phyloP scores from a whole-genome alignment of 805 yeast genomes.

The Yamadazyma takamatsuzukensis region DNA sequence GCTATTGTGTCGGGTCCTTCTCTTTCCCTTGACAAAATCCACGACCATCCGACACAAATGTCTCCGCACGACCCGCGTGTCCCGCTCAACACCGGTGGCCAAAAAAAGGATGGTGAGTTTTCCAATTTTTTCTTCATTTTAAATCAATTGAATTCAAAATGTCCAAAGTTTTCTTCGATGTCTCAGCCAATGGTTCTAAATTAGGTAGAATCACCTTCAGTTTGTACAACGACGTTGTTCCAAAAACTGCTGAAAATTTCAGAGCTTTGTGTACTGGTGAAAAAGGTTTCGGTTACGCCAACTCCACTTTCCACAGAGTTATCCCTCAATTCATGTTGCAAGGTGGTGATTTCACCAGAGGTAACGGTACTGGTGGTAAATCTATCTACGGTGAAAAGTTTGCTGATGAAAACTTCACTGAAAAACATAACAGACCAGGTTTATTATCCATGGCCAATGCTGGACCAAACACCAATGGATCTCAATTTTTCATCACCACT shows the following conservation, averaged over 20 bases:
- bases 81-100: too few relatives aligned
- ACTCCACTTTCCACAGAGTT: conserved; percentile 92
- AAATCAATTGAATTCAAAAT: conserved; percentile 4
- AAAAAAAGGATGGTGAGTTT: too few relatives aligned
- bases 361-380: conserved; percentile 92
- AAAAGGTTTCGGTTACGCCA: conserved; percentile 88
- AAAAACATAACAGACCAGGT: conserved; percentile 77
- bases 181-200: conserved; percentile 69
- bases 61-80: too few relatives aligned
- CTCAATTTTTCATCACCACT: conserved; percentile 86
- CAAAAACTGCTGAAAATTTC: conserved; percentile 80
- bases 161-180: conserved; percentile 79
- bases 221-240: conserved; percentile 51
- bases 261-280: conserved; percentile 86
- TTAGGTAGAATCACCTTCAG: conserved; percentile 84
- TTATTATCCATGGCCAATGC: conserved; percentile 89
- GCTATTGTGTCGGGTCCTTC: too few relatives aligned
- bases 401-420: conserved; percentile 64
- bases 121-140: too few relatives aligned
- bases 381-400: conserved; percentile 74
- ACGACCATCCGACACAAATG: too few relatives aligned
- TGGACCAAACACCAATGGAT: conserved; percentile 90
- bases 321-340: conserved; percentile 96
- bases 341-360: conserved; percentile 57
- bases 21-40: too few relatives aligned